Base-by-base conservation (phyloP, 1,139 yeast genomes). In the Williopsis jadinii region DNA sequence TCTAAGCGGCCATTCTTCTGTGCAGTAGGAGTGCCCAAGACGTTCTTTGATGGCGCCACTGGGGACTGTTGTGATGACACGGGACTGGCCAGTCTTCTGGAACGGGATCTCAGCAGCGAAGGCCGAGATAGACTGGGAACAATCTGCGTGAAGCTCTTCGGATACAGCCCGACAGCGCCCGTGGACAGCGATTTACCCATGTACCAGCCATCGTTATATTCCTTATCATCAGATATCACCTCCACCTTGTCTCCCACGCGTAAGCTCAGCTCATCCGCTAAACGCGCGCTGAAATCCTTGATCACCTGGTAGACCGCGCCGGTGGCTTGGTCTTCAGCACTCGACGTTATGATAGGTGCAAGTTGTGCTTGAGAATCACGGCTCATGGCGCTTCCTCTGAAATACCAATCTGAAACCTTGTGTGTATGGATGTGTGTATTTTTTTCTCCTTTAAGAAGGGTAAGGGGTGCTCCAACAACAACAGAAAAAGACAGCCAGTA, bases 171-270 rank as follows among this genome's bases (percentile, higher is more conserved):
- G 10, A 85, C 88, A 45, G 76, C 73, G 39, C 75, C 75, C 0
- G 90, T 80, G 37, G 73, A 59, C 41, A 85, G 60, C 53, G 90
- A 88, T 48, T 81, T 80, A 9, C 97, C 96, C 83, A 75, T 75
- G 56, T 82, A 92, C 99, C 99, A 92, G n/a, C 97, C 97, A 61
- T 92, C 99, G 52, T 86, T 84, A 62, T 84, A 92, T 55, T 86
- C 97, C 48, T 81, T 76, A 62, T 92, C 99, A 60, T 88, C 96
- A 35, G 95, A 87, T 27, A 94, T 73, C 12, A 92, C 88, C 60
- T 88, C 94, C 42, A 94, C 73, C 50, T 78, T 81, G 55, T 92
- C 97, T 26, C 97, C 97, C 26, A 84, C 77, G 39, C 70, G 72
- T 49, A 92, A 70, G 36, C 81, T 77, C 37, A 92, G 68, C 63